Conservation (phyloP, 371 early-diverging fungal genomes). For the Lichtheimia ramosa region DNA sequence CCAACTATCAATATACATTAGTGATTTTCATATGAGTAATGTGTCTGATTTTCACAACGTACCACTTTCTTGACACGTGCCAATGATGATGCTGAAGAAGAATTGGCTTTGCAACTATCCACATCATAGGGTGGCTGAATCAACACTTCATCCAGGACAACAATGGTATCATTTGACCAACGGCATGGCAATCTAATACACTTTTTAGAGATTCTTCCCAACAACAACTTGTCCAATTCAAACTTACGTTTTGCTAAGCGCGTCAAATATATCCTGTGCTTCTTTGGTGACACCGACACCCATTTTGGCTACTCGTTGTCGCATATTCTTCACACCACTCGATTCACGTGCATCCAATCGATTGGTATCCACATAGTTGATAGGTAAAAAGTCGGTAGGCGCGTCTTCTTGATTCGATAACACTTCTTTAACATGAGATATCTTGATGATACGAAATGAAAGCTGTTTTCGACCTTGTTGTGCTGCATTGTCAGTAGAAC, state of each 20-base stretch:
- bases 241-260: conserved; percentile 76
- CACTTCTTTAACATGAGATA: conserved; percentile 62
- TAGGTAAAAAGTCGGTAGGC: conserved; percentile 24
- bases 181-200: conserved; percentile 71
- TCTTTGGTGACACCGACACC: conserved; percentile 80
- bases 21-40: neutral
- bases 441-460: conserved; percentile 59
- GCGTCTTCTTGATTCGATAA: conserved; percentile 36
- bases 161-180: conserved; percentile 76
- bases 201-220: neutral
- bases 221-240: too few species aligned
- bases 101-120: conserved; percentile 69
- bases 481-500: conserved; percentile 7
- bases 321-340: conserved; percentile 55
- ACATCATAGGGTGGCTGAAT: conserved; percentile 76
- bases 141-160: conserved; percentile 83
- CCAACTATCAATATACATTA: conserved; percentile 38
- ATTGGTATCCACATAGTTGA: conserved; percentile 50
- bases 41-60: conserved; percentile 16
- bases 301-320: conserved; percentile 64
- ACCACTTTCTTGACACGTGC: conserved; percentile 80
- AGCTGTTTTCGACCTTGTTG: conserved; percentile 20
- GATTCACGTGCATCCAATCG: conserved; percentile 64
- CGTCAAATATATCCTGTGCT: conserved; percentile 83
- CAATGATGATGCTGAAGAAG: conserved; percentile 58